Evolutionary conservation across 176 grass and related monocot species (phyloP).

Genomic region (Lolium perenne): DNA sequence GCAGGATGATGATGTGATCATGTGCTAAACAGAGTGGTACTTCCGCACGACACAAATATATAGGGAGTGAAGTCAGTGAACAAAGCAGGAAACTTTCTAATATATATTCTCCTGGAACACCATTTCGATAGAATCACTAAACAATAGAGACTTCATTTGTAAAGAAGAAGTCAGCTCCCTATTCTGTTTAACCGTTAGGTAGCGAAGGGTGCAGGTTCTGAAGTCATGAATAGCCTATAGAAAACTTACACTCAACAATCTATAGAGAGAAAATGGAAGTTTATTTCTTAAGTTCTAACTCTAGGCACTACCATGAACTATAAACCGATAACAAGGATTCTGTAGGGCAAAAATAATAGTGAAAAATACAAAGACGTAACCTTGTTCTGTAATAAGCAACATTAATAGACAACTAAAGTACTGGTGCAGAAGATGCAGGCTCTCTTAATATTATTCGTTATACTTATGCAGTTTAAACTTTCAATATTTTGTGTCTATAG

Average conservation of each 20-base stretch:
- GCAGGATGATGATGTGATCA: neutral
- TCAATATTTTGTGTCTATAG: neutral
- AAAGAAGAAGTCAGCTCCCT: neutral
- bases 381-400: neutral
- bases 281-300: neutral
- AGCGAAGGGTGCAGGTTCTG: no score
- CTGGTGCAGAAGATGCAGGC: constrained; percentile 1
- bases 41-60: neutral
- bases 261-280: neutral
- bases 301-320: neutral
- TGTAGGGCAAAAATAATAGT: neutral
- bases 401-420: neutral
- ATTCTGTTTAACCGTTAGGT: no score
- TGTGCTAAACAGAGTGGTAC: neutral
- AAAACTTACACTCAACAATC: constrained; percentile 11
- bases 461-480: constrained; percentile 18
- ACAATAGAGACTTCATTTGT: neutral
- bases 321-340: neutral
- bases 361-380: neutral
- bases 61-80: neutral
- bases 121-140: constrained; percentile 19
- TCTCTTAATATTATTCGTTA: constrained; percentile 9
- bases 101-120: neutral
- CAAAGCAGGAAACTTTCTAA: neutral
- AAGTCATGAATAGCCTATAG: no score